phyloP scores from a whole-genome alignment of 2,329 filamentous ascomycete genomes.

The Pseudogymnoascus sp. region DNA sequence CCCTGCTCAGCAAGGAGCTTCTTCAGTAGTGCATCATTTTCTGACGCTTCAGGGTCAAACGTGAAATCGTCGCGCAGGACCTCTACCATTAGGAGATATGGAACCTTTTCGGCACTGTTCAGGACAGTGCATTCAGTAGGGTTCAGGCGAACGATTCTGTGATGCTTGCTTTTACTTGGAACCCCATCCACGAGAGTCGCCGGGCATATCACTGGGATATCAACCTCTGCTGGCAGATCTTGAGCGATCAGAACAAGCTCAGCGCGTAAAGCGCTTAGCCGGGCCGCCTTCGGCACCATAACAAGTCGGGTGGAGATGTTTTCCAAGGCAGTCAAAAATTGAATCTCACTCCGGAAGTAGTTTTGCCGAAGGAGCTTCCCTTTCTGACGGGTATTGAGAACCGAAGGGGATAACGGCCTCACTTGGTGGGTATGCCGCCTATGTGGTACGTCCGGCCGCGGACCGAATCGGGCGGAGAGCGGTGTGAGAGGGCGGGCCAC shows the following conservation, averaged over 20 bases:
- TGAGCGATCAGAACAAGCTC: slow-evolving; percentile 74
- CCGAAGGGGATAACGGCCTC: slow-evolving; percentile 50
- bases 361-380: slow-evolving; percentile 67
- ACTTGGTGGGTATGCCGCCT: slow-evolving; percentile 54
- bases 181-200: slow-evolving; percentile 64
- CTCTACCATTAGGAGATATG: slow-evolving; percentile 78
- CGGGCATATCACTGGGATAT: slow-evolving; percentile 75
- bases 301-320: slow-evolving; percentile 81
- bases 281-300: slow-evolving; percentile 70
- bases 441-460: slow-evolving; percentile 40
- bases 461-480: slow-evolving; percentile 43
- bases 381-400: slow-evolving; percentile 58
- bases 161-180: slow-evolving; percentile 68
- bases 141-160: slow-evolving; percentile 75
- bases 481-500: slow-evolving; percentile 49
- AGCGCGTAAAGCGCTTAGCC: slow-evolving; percentile 71
- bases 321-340: slow-evolving; percentile 71
- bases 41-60: slow-evolving; percentile 66
- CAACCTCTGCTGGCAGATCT: slow-evolving; percentile 74
- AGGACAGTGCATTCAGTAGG: slow-evolving; percentile 77
- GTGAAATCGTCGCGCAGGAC: slow-evolving; percentile 74
- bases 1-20: slow-evolving; percentile 50
- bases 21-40: slow-evolving; percentile 60
- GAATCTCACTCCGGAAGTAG: slow-evolving; percentile 74
- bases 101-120: slow-evolving; percentile 80